These are phyloP conservation scores for Eucalyptus tenuipes DNA, from an alignment of 345 rosid species.

Conservation along the genomic window DNA sequence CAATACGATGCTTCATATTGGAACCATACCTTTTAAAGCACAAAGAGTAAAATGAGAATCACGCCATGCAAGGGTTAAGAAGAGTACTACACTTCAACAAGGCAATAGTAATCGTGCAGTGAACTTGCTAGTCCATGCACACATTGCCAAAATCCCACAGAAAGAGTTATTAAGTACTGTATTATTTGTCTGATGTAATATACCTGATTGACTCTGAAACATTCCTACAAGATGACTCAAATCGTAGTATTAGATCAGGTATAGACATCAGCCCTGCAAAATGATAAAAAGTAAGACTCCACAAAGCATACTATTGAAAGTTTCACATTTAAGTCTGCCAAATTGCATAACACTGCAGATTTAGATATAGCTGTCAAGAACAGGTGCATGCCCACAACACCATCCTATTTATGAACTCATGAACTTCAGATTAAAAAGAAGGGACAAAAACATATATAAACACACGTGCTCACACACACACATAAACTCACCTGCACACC, in stretches of 20 bases:
- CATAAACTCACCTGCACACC: background rate
- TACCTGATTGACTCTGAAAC: conserved; percentile 88
- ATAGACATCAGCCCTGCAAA: conserved; percentile 75
- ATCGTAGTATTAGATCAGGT: conserved; percentile 68
- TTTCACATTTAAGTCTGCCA: background rate
- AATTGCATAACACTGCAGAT: background rate
- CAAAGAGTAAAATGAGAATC: background rate
- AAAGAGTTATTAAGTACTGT: background rate
- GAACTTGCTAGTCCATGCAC: background rate
- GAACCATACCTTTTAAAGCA: conserved; percentile 53
- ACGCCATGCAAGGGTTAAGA: background rate
- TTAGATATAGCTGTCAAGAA: background rate
- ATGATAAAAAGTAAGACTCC: background rate
- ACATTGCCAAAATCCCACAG: background rate
- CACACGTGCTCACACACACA: background rate
- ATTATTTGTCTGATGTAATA: background rate
- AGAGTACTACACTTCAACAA: background rate
- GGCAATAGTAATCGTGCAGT: background rate
- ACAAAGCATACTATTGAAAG: background rate
- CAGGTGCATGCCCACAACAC: background rate
- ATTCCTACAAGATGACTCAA: conserved; percentile 72
- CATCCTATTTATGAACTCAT: background rate
- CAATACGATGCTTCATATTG: conserved; percentile 49
- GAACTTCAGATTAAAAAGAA: background rate
- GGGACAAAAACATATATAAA: background rate